Conservation (phyloP, 768 basidiomycete species). For the Mycena kentingensis region DNA sequence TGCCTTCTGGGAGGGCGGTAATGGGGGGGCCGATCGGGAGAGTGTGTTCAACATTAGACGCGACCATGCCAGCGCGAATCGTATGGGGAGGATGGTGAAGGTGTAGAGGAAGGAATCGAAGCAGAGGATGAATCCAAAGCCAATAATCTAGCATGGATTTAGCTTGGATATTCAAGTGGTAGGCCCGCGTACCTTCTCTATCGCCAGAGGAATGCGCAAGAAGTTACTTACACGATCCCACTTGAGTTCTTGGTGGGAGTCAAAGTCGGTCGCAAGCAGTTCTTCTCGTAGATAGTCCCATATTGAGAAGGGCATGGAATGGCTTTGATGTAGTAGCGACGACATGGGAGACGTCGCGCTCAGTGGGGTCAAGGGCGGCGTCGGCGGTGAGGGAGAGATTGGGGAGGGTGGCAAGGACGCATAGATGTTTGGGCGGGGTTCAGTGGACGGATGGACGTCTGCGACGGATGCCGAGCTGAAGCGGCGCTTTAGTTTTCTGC, state of each 20-base stretch:
- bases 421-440: conserved; percentile 45
- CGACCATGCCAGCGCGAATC: conserved; percentile 66
- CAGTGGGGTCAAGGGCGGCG: conserved; percentile 36
- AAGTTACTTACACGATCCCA: conserved; percentile 98
- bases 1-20: conserved; percentile 89
- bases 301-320: conserved; percentile 66
- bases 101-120: conserved; percentile 97
- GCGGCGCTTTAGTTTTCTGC: conserved; percentile 5
- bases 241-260: conserved; percentile 90
- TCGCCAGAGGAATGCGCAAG: conserved; percentile 84
- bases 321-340: conserved; percentile 20
- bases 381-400: conserved; percentile 49
- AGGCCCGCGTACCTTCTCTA: conserved; percentile 76
- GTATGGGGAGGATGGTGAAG: conserved; percentile 95
- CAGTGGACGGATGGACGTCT: conserved; percentile 5
- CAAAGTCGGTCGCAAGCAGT: conserved; percentile 88
- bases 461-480: conserved; percentile 21
- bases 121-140: conserved; percentile 91
- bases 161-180: neutral
- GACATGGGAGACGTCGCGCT: conserved; percentile 34
- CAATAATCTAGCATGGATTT: conserved; percentile 64
- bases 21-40: conserved; percentile 50
- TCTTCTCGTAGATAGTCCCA: conserved; percentile 94
- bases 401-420: conserved; percentile 77
- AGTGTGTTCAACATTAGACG: conserved; percentile 55